Evolutionary conservation across 192 early-diverging fungal genomes (phyloP).

Genomic region (Backusella tarrabulga): DNA sequence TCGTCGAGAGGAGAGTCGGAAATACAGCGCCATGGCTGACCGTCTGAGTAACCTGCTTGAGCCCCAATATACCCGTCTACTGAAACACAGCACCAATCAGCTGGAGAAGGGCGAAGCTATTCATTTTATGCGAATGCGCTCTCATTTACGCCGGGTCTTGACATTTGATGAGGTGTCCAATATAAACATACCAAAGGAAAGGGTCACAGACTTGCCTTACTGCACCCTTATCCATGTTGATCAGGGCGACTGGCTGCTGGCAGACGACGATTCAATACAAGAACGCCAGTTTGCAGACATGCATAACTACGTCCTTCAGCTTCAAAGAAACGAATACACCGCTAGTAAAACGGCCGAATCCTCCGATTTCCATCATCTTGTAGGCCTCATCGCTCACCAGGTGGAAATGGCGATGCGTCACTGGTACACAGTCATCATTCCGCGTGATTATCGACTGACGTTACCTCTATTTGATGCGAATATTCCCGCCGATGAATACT

Average conservation of each 20-base stretch:
- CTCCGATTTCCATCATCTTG: background rate
- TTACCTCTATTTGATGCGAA: slow-evolving; percentile 7
- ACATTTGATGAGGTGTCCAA: slow-evolving; percentile 4
- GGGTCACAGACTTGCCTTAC: background rate
- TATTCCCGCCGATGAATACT: background rate
- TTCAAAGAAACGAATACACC: background rate
- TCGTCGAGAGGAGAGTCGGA: background rate
- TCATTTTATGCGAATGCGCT: background rate
- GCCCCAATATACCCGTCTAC: background rate
- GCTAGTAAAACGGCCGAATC: background rate
- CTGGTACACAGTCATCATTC: slow-evolving; percentile 9
- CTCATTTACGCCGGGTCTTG: background rate
- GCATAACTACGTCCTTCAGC: background rate
- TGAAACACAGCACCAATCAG: background rate
- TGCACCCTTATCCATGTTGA: background rate
- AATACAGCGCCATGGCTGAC: background rate
- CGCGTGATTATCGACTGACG: background rate
- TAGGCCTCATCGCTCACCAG: background rate
- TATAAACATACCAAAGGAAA: background rate
- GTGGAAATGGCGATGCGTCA: slow-evolving; percentile 11
- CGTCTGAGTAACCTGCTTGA: background rate
- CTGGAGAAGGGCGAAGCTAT: background rate
- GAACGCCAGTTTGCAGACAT: background rate
- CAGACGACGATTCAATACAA: slow-evolving; percentile 1
- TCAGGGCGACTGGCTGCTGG: background rate